Evolutionary conservation across 2,329 filamentous ascomycete genomes (phyloP).

Genomic region (Botrytis aclada): DNA sequence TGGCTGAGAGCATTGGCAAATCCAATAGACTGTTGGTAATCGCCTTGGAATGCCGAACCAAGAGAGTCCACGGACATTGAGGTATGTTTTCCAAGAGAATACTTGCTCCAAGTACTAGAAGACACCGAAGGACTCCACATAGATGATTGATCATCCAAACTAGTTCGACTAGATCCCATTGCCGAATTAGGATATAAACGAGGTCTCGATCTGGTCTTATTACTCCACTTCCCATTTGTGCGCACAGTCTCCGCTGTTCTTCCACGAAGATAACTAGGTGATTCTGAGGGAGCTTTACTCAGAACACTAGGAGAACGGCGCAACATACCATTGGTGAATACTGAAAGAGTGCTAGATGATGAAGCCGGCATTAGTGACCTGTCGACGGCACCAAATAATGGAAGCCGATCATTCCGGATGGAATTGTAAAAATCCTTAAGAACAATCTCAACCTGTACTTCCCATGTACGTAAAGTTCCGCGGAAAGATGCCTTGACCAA

Average conservation of each 20-base stretch:
- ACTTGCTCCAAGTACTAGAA: constrained; percentile 94
- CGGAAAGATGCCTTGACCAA: constrained; percentile 75
- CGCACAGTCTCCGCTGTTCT: constrained; percentile 54
- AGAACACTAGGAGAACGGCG: constrained; percentile 86
- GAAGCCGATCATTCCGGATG: constrained; percentile 82
- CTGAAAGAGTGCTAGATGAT: constrained; percentile 65
- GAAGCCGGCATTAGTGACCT: constrained; percentile 41
- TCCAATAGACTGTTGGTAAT: constrained; percentile 94
- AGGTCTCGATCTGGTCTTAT: constrained; percentile 80
- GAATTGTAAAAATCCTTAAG: constrained; percentile 89
- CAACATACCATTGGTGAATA: constrained; percentile 64
- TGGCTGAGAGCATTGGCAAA: constrained; percentile 96
- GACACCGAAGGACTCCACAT: constrained; percentile 78
- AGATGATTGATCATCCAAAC: constrained; percentile 85
- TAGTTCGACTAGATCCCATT: constrained; percentile 87
- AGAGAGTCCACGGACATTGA: constrained; percentile 93
- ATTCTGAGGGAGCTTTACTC: constrained; percentile 89
- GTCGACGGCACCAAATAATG: constrained; percentile 69
- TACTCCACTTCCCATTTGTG: constrained; percentile 64
- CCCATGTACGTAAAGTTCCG: constrained; percentile 77
- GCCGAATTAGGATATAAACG: constrained; percentile 73
- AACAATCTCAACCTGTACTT: constrained; percentile 83
- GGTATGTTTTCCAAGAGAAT: constrained; percentile 84
- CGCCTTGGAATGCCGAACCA: constrained; percentile 69
- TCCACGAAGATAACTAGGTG: constrained; percentile 66